A percentile compares a stretch with the other conserved stretches of the same genome.
These are phyloP conservation scores for Amniculicola lignicola DNA, from an alignment of 495 filamentous ascomycete species.

Conservation along the genomic window DNA sequence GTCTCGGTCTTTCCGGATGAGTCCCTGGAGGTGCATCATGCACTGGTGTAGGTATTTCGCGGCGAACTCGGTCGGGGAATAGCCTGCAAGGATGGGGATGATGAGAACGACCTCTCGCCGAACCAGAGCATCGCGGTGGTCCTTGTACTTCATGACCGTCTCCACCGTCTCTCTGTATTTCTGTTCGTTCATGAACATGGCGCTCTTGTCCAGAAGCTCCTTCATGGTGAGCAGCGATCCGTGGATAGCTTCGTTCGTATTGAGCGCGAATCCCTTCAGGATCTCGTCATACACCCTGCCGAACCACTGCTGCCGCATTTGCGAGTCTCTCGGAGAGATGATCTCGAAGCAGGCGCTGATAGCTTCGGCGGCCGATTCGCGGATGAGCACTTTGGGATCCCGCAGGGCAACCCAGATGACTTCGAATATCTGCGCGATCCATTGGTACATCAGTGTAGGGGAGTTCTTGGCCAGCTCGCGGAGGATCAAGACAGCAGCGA, in stretches of 20 bases:
- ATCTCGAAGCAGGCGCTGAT: conserved; percentile 92
- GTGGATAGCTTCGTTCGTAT: conserved; percentile 80
- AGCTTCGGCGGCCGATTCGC: conserved; percentile 84
- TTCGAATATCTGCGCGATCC: conserved; percentile 84
- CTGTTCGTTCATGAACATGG: conserved; percentile 97
- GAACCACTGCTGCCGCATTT: conserved; percentile 81
- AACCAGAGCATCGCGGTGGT: conserved; percentile 83
- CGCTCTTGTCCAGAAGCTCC: conserved; percentile 85
- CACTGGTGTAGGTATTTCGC: conserved; percentile 83
- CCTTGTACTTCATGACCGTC: conserved; percentile 82
- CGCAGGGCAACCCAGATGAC: conserved; percentile 92
- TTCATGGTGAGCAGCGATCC: conserved; percentile 87
- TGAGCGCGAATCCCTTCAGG: conserved; percentile 68
- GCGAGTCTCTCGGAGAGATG: conserved; percentile 82
- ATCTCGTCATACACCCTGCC: conserved; percentile 81
- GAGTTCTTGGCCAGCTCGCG: conserved; percentile 86
- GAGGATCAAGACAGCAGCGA: conserved; percentile 85
- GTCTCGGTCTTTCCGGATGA: conserved; percentile 94
- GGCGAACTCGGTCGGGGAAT: conserved; percentile 82
- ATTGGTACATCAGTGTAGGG: conserved; percentile 88
- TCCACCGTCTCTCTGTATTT: conserved; percentile 74
- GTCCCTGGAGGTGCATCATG: conserved; percentile 91
- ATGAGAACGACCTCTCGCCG: conserved; percentile 81
- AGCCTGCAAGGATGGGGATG: conserved; percentile 89
- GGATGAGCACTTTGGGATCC: conserved; percentile 84